phyloP scores from a whole-genome alignment of 2,329 filamentous ascomycete genomes.

The Didymella lethalis region DNA sequence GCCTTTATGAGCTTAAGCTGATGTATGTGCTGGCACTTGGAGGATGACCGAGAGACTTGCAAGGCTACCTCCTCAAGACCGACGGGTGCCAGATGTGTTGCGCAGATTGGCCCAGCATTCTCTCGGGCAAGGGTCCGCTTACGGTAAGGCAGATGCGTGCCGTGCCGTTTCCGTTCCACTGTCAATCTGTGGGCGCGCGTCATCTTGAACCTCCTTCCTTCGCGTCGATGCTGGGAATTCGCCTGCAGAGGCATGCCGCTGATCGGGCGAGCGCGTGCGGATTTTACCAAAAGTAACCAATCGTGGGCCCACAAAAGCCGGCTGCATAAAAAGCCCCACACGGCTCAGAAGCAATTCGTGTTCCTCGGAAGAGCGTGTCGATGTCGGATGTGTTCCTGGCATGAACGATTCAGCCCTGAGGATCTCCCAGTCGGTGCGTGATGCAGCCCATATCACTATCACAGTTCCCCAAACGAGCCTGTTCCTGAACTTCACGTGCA shows the following conservation, averaged over 20 bases:
- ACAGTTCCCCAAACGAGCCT: conserved; percentile 30
- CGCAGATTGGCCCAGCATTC: conserved; percentile 36
- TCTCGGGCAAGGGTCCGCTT: conserved; percentile 32
- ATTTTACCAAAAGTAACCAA: conserved; percentile 19
- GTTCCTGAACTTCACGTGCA: conserved; percentile 36
- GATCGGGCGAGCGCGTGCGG: conserved; percentile 21
- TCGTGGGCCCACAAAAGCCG: conserved; percentile 24
- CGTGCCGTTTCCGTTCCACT: conserved; percentile 45
- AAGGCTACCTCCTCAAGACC: conserved; percentile 39
- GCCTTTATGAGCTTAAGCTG: conserved; percentile 37
- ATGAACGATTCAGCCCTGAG: conserved; percentile 40
- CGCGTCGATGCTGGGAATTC: conserved; percentile 27
- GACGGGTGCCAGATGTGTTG: conserved; percentile 41
- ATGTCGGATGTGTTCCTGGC: conserved; percentile 33
- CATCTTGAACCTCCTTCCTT: conserved; percentile 35
- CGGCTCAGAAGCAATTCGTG: conserved; percentile 14
- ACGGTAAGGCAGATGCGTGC: conserved; percentile 38
- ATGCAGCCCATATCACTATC: conserved; percentile 41
- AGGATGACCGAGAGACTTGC: conserved; percentile 33
- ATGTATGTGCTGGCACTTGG: conserved; percentile 45
- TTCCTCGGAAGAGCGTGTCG: conserved; percentile 25
- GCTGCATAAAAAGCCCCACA: conserved; percentile 16
- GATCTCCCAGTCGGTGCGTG: conserved; percentile 34
- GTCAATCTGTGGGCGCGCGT: conserved; percentile 28
- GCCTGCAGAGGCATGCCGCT: conserved; percentile 27